Evolutionary conservation across 2,329 filamentous ascomycete species (phyloP).

Genomic region (Aspergillus ochraceus): DNA sequence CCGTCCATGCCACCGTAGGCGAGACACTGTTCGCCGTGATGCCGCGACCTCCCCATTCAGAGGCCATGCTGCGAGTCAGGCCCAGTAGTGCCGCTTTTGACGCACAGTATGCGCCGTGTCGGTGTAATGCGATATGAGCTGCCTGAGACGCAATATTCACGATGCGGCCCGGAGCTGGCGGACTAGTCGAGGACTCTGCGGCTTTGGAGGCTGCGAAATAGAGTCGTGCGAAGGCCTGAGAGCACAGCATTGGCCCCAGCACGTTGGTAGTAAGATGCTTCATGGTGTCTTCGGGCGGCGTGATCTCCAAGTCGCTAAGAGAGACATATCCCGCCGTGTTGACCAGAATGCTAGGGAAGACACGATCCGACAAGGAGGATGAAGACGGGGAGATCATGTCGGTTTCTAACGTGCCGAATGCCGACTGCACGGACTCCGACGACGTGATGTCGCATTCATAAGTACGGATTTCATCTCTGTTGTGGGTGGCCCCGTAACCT

Average conservation of each 20-base stretch:
- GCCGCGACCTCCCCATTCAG: slow-evolving; percentile 48
- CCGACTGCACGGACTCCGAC: slow-evolving; percentile 46
- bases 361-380: slow-evolving; percentile 18
- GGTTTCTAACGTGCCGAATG: slow-evolving; percentile 40
- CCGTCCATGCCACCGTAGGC: slow-evolving; percentile 50
- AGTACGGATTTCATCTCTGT: slow-evolving; percentile 27
- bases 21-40: slow-evolving; percentile 50
- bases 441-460: slow-evolving; percentile 52
- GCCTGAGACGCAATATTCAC: slow-evolving; percentile 50
- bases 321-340: slow-evolving; percentile 49
- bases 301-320: slow-evolving; percentile 45
- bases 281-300: slow-evolving; percentile 44
- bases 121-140: slow-evolving; percentile 47
- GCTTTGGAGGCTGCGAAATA: slow-evolving; percentile 34
- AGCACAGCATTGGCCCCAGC: slow-evolving; percentile 47
- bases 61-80: slow-evolving; percentile 48
- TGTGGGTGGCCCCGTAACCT: slow-evolving; percentile 29
- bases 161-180: slow-evolving; percentile 42
- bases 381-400: slow-evolving; percentile 15
- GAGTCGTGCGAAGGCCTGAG: slow-evolving; percentile 46
- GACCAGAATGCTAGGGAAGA: slow-evolving; percentile 42
- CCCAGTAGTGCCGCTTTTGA: slow-evolving; percentile 49
- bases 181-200: slow-evolving; percentile 16
- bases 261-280: slow-evolving; percentile 48
- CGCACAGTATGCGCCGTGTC: slow-evolving; percentile 51